phyloP scores from a whole-genome alignment of 306 rosid genomes.

The Lathyrus sativus region DNA sequence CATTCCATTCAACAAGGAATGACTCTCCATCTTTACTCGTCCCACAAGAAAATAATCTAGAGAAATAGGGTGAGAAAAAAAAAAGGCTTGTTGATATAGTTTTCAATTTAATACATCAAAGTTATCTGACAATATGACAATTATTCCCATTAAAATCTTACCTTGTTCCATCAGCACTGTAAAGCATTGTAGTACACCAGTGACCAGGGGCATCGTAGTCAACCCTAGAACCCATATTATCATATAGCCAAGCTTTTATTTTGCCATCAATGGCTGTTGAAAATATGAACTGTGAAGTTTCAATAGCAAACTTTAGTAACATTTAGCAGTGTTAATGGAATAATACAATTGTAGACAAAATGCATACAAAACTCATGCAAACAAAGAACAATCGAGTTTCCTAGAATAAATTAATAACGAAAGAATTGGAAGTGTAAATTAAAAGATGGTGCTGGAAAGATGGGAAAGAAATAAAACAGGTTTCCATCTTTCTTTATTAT shows the following conservation, averaged over 20 bases:
- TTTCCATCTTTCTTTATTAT: background rate
- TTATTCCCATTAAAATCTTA: slow-evolving; percentile 29
- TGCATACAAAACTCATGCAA: slow-evolving; percentile 17
- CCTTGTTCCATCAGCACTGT: slow-evolving; percentile 89
- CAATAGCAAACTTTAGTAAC: slow-evolving; percentile 36
- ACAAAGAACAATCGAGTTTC: slow-evolving; percentile 2
- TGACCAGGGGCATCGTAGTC: slow-evolving; percentile 90
- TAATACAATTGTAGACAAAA: slow-evolving; percentile 29
- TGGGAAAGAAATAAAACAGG: background rate
- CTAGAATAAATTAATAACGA: slow-evolving; percentile 13
- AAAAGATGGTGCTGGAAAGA: background rate
- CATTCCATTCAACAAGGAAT: slow-evolving; percentile 86
- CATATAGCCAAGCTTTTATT: slow-evolving; percentile 91
- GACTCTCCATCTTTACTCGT: slow-evolving; percentile 92
- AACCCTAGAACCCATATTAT: slow-evolving; percentile 79
- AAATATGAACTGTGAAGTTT: slow-evolving; percentile 74
- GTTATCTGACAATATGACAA: slow-evolving; percentile 5
- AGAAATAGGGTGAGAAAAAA: slow-evolving; percentile 17
- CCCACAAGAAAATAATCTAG: slow-evolving; percentile 89
- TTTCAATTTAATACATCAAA: slow-evolving; percentile 10
- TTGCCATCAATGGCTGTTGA: slow-evolving; percentile 89
- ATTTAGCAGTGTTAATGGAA: slow-evolving; percentile 51
- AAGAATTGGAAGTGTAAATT: slow-evolving; percentile 12
- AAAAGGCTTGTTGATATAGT: slow-evolving; percentile 16
- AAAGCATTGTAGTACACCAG: slow-evolving; percentile 82